Evolutionary conservation across 129 eudicot species (phyloP).

Genomic region (Gnaphalium uliginosum): DNA sequence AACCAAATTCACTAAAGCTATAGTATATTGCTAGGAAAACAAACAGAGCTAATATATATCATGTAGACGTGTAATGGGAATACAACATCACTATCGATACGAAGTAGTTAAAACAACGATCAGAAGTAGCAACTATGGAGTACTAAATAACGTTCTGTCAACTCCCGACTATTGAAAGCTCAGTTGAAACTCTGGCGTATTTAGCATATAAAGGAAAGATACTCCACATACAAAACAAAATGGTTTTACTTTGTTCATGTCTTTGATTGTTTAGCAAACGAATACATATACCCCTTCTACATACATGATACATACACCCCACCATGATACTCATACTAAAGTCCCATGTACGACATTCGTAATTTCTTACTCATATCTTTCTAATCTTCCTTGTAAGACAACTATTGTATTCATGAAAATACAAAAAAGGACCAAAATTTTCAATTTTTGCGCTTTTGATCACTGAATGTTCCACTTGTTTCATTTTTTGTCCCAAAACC

Average conservation of each 20-base stretch:
- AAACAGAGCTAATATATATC: too few species aligned
- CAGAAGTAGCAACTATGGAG: too few species aligned
- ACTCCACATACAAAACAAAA: neutral
- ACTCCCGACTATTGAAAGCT: too few species aligned
- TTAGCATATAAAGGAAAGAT: neutral
- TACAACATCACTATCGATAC: too few species aligned
- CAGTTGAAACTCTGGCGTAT: too few species aligned
- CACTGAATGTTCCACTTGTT: neutral
- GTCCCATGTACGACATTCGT: too few species aligned
- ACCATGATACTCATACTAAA: neutral
- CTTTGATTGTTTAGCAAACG: neutral
- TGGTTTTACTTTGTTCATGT: neutral
- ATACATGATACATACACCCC: neutral
- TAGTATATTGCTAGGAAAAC: too few species aligned
- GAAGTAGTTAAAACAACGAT: too few species aligned
- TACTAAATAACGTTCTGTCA: too few species aligned
- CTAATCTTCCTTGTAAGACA: neutral
- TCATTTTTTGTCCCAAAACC: neutral
- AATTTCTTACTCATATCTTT: too few species aligned
- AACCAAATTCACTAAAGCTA: too few species aligned
- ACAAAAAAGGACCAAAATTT: neutral
- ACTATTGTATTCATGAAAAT: neutral
- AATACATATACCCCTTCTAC: neutral
- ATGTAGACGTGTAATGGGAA: too few species aligned
- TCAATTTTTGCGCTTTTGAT: neutral